Percentiles rank a stretch among this genome's conserved stretches.
These are phyloP conservation scores for Phytophthora europaea DNA, from an alignment of 352 stramenopile genomes.

Conservation along the genomic window DNA sequence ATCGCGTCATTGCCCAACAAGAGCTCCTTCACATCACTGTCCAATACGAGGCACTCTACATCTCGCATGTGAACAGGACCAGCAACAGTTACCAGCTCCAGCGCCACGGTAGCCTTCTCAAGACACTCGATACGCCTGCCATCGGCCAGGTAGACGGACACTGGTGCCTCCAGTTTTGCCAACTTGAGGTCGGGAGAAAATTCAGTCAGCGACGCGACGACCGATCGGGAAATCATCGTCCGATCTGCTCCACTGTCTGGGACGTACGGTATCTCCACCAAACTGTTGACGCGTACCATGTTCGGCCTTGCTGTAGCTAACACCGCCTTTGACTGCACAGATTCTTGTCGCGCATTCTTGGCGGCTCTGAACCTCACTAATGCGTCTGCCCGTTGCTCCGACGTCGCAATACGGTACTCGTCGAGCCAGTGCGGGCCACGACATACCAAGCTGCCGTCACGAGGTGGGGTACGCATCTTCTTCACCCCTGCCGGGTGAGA, in stretches of 20 bases:
- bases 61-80: not conserved
- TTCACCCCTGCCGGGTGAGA: not conserved
- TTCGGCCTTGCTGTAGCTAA: not conserved
- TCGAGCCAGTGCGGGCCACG: slow-evolving; percentile 3
- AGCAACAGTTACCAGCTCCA: not conserved
- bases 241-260: slow-evolving; percentile 1
- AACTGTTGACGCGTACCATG: not conserved
- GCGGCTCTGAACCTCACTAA: not conserved
- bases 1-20: not conserved
- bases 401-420: slow-evolving; percentile 1
- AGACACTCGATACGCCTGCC: not conserved
- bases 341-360: not conserved
- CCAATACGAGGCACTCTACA: not conserved
- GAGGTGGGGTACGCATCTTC: not conserved
- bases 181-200: not conserved
- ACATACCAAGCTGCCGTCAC: slow-evolving; percentile 3
- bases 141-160: not conserved
- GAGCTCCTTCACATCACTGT: not conserved
- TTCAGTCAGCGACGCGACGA: not conserved
- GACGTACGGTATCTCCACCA: not conserved
- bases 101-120: not conserved
- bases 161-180: not conserved
- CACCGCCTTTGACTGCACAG: slow-evolving; percentile 6
- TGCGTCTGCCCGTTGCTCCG: not conserved
- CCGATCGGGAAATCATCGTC: not conserved